Conservation (phyloP, 139 green algal species). For the Chlorella vulgaris region DNA sequence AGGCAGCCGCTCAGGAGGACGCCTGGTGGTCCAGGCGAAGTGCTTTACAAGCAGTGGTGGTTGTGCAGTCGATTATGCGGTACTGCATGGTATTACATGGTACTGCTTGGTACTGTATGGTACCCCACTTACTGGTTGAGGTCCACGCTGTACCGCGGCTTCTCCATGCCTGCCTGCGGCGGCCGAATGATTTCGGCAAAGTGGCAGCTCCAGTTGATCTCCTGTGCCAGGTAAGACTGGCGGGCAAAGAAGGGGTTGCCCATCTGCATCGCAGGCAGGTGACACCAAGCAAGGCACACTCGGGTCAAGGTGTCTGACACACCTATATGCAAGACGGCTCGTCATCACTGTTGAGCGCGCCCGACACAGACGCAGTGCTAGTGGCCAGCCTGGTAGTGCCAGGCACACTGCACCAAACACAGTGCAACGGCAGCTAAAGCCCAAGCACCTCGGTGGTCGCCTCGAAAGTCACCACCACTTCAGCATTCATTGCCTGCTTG, state of each 20-base stretch:
- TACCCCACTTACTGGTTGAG: conserved; percentile 48
- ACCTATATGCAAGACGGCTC: too few species aligned
- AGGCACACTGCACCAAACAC: not conserved
- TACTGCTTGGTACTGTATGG: not conserved
- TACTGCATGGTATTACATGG: not conserved
- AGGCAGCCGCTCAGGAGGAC: not conserved
- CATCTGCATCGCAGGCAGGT: conserved; percentile 35
- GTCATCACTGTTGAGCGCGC: too few species aligned
- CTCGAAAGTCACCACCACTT: conserved; percentile 84
- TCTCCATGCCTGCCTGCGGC: conserved; percentile 30
- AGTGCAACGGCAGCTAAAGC: too few species aligned
- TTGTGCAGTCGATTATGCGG: not conserved
- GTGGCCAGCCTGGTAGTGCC: not conserved
- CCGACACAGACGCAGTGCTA: not conserved
- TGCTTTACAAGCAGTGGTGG: not conserved
- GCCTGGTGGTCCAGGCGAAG: not conserved
- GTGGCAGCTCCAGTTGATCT: conserved; percentile 74
- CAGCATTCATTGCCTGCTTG: conserved; percentile 46
- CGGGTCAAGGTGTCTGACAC: not conserved
- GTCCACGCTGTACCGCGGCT: conserved; percentile 62
- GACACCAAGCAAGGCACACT: not conserved
- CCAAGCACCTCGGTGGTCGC: conserved; percentile 54
- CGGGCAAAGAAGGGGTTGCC: conserved; percentile 79
- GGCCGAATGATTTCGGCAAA: conserved; percentile 58
- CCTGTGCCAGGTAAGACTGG: conserved; percentile 74